Conservation (phyloP, 1,284 basidiomycete genomes). For the Irpex sp. region DNA sequence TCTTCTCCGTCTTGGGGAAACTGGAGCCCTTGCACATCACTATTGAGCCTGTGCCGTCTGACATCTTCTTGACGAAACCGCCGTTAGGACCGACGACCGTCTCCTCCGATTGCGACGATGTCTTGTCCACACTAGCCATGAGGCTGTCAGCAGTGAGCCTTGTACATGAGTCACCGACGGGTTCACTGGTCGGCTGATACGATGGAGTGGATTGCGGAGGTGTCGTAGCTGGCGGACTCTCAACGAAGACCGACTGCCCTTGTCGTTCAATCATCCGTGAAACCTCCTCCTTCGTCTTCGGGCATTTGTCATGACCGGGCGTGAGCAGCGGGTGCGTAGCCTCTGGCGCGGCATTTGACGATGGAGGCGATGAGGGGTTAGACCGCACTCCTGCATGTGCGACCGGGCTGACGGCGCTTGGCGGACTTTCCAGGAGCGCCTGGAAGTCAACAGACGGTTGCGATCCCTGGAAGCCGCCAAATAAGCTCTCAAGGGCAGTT, state of each 20-base stretch:
- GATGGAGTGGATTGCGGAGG: neutral
- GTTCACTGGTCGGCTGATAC: constrained; percentile 18
- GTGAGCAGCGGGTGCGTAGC: constrained; percentile 24
- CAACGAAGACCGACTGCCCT: constrained; percentile 50
- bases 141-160: constrained; percentile 23
- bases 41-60: constrained; percentile 37
- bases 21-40: constrained; percentile 58
- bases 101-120: constrained; percentile 2
- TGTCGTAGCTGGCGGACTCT: constrained; percentile 16
- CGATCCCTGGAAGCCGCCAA: constrained; percentile 46
- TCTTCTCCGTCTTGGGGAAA: constrained; percentile 66
- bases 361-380: constrained; percentile 11
- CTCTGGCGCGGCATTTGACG: neutral
- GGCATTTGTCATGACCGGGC: constrained; percentile 34
- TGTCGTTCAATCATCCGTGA: constrained; percentile 40
- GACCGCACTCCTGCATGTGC: constrained; percentile 34
- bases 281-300: constrained; percentile 57
- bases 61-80: constrained; percentile 20
- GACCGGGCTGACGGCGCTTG: constrained; percentile 52
- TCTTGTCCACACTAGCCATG: constrained; percentile 16
- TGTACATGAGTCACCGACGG: constrained; percentile 15
- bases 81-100: constrained; percentile 3
- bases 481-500: constrained; percentile 45
- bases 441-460: constrained; percentile 42
- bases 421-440: constrained; percentile 39